Evolutionary conservation across 495 filamentous ascomycete genomes (phyloP).

Genomic region (Podospora comata): DNA sequence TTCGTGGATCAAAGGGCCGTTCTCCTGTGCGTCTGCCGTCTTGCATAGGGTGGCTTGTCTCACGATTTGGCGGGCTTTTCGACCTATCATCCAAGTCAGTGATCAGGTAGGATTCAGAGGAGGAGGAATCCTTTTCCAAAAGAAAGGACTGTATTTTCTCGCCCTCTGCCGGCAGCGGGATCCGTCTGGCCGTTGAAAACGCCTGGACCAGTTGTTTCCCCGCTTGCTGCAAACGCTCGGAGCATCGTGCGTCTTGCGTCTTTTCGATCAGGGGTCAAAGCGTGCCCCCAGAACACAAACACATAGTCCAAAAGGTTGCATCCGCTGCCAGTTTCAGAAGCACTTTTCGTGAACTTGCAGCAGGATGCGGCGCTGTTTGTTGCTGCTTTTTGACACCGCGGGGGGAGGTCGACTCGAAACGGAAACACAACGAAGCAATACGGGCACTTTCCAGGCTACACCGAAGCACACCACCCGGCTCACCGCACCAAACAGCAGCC

Average conservation of each 20-base stretch:
- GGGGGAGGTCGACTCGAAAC: not conserved
- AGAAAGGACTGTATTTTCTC: not conserved
- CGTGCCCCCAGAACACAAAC: slow-evolving; percentile 8
- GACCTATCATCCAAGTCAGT: not conserved
- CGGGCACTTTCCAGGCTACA: not conserved
- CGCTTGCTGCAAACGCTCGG: slow-evolving; percentile 3
- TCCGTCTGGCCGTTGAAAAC: slow-evolving; percentile 11
- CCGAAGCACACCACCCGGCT: not conserved
- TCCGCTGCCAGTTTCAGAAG: slow-evolving; percentile 1
- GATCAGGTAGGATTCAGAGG: not conserved
- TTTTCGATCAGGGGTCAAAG: slow-evolving; percentile 15
- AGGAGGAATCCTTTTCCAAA: not conserved
- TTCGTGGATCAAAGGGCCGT: not conserved
- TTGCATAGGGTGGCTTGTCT: not conserved
- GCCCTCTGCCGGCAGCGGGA: not conserved
- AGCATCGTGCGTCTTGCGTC: slow-evolving; percentile 3
- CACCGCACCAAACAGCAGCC: not conserved
- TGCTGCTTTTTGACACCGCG: not conserved
- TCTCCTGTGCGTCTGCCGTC: not conserved
- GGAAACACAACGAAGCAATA: not conserved
- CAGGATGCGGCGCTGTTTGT: slow-evolving; percentile 6
- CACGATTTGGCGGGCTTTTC: not conserved
- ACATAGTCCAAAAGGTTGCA: not conserved
- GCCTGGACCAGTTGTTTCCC: slow-evolving; percentile 7
- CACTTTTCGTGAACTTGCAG: not conserved